phyloP scores from a whole-genome alignment of 306 rosid genomes.

The Lotus japonicus region DNA sequence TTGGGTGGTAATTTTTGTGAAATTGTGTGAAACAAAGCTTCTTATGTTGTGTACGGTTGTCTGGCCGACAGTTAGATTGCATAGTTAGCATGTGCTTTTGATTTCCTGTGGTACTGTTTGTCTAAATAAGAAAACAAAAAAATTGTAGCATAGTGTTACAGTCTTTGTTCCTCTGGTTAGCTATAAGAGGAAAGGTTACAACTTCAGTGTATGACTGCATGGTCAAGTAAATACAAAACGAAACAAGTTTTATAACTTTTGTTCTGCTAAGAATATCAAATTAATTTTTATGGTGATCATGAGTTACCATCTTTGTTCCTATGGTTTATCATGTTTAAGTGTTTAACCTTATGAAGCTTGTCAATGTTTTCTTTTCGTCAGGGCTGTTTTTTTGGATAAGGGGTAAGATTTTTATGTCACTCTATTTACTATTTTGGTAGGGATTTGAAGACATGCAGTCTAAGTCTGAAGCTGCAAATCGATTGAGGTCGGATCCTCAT shows the following conservation, averaged over 20 bases:
- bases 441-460: constrained; percentile 64
- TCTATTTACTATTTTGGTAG: neutral
- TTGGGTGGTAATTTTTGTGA: constrained; percentile 13
- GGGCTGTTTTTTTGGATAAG: neutral
- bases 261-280: neutral
- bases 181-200: constrained; percentile 5
- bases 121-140: neutral
- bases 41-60: constrained; percentile 19
- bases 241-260: neutral
- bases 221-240: constrained; percentile 3
- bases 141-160: neutral
- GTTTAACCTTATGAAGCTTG: neutral
- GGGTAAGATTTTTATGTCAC: neutral
- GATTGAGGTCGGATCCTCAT: constrained; percentile 46
- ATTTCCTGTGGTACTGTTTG: constrained; percentile 18
- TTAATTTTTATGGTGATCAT: neutral
- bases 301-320: no score
- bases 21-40: constrained; percentile 7
- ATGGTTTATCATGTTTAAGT: no score
- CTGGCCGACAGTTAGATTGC: constrained; percentile 16
- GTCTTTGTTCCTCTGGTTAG: constrained; percentile 3
- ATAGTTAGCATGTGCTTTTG: constrained; percentile 12
- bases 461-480: constrained; percentile 55
- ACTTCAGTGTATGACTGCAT: neutral
- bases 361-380: neutral